Percentiles rank a stretch among this genome's conserved stretches.
These are phyloP conservation scores for Russula griseocarnosa DNA, from an alignment of 768 basidiomycete species.

Conservation along the genomic window DNA sequence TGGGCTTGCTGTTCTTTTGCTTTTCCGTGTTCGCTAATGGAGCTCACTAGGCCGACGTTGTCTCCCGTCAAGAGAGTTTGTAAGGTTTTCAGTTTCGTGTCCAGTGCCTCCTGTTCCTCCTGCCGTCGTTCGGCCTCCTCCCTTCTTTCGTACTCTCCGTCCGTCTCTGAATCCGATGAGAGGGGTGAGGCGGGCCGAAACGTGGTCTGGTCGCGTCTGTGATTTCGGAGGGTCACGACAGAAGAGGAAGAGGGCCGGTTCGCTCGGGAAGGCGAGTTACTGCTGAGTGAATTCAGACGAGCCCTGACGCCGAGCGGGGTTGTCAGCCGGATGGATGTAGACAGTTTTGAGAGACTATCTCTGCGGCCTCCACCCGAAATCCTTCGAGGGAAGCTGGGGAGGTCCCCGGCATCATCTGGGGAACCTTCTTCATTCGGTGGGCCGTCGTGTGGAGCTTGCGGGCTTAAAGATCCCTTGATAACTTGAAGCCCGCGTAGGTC, in stretches of 20 bases:
- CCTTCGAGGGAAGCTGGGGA: conserved; percentile 23
- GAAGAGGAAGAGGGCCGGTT: conserved; percentile 62
- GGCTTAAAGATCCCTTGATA: conserved; percentile 58
- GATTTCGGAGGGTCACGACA: conserved; percentile 54
- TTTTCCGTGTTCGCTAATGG: conserved; percentile 28
- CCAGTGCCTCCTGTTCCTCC: conserved; percentile 65
- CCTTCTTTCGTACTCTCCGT: conserved; percentile 54
- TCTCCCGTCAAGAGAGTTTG: conserved; percentile 73
- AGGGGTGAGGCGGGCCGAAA: conserved; percentile 27
- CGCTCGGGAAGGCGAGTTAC: conserved; percentile 43
- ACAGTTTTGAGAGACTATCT: conserved; percentile 33
- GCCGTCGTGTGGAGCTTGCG: conserved; percentile 41
- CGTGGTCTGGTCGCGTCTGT: conserved; percentile 23
- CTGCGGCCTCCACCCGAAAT: conserved; percentile 23
- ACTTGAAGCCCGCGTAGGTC: conserved; percentile 76
- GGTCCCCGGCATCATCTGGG: conserved; percentile 21
- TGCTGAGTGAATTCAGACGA: conserved; percentile 63
- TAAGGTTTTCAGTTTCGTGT: conserved; percentile 63
- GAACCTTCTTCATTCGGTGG: conserved; percentile 13
- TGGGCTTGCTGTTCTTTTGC: conserved; percentile 27
- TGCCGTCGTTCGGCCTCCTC: conserved; percentile 65
- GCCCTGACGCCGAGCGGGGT: conserved; percentile 66
- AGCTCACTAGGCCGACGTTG: conserved; percentile 60
- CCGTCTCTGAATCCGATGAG: conserved; percentile 36
- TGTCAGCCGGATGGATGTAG: conserved; percentile 43